Evolutionary conservation across 345 rosid genomes (phyloP), one percentile per base, ranked within the genome.

Genomic region (Punica granatum): DNA sequence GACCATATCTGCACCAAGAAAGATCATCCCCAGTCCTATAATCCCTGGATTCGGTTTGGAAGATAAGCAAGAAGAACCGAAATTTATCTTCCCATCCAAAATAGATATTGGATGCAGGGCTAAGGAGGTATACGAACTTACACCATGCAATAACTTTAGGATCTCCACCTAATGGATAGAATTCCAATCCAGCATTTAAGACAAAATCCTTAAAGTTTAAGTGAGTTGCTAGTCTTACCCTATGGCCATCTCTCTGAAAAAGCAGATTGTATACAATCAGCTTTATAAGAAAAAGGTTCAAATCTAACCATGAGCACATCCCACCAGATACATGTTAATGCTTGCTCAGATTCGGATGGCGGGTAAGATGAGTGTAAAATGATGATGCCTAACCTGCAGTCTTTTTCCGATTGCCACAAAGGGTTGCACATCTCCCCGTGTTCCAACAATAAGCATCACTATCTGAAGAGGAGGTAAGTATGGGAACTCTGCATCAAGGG

Each of bases 61-160:
- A n/a, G n/a, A n/a, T n/a, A 43, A 60, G 21, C 32, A 54, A 26
- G 37, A n/a, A 0, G 16, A 33, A 58, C 1, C n/a, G n/a, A n/a
- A 36, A 37, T 11, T 37, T 37, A 37, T 37, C 11, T 37, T 5
- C 41, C 41, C 41, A 37, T 37, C n/a, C 41, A 11, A 37, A 37
- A 37, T 37, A 5, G 16, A 49, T 51, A 56, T 13, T 13, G n/a
- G 7, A 26, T 30, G 1, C 8, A 60, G 44, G 33, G 11, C 42
- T 19, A 3, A 19, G 0, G 19, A 14, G 32, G 49, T 0, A 36
- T 3, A 51, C 30, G 68, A 67, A 78, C 90, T 67, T 78, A 86
- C 90, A 82, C 48, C 73, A 86, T 70, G 90, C 90, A 71, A 86
- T 86, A 80, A 86, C 77, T 74, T 86, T 86, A n/a, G 90, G 88